Evolutionary conservation across 2,329 filamentous ascomycete genomes (phyloP).

Genomic region (Pseudocercospora vitis): DNA sequence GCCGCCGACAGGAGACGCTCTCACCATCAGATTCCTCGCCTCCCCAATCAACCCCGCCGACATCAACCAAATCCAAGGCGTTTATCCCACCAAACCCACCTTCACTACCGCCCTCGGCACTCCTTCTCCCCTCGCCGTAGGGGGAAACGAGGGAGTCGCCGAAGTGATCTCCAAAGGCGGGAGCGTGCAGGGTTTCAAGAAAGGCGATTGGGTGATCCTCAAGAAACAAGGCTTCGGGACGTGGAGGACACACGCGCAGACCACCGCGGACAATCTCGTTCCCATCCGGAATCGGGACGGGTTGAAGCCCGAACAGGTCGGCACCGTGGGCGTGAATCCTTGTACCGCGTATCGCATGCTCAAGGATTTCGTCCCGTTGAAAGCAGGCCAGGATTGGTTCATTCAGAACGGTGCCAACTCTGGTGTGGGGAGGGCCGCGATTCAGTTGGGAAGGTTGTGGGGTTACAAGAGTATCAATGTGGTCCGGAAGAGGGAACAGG

Average conservation of each 20-base stretch:
- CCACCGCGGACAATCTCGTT: constrained; percentile 60
- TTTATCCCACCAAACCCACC: constrained; percentile 81
- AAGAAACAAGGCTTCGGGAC: constrained; percentile 81
- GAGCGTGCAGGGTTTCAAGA: constrained; percentile 60
- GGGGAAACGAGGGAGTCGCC: constrained; percentile 90
- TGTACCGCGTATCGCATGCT: constrained; percentile 94
- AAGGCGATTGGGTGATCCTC: constrained; percentile 94
- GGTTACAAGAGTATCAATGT: constrained; percentile 89
- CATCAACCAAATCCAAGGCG: constrained; percentile 96
- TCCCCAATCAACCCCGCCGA: constrained; percentile 95
- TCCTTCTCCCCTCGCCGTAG: constrained; percentile 69
- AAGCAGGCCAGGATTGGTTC: constrained; percentile 87
- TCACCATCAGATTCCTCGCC: constrained; percentile 84
- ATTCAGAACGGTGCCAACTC: constrained; percentile 96
- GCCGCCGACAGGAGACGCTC: constrained; percentile 65
- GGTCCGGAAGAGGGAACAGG: constrained; percentile 70
- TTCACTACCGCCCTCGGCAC: constrained; percentile 79
- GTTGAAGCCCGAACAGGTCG: constrained; percentile 73
- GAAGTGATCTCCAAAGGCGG: constrained; percentile 75
- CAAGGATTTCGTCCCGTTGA: constrained; percentile 67
- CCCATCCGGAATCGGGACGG: constrained; percentile 69
- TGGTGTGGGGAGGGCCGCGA: constrained; percentile 85
- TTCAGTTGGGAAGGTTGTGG: constrained; percentile 84
- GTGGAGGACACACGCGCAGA: constrained; percentile 87
- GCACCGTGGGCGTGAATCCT: constrained; percentile 88